Evolutionary conservation across 148 eudicot genomes (phyloP).

Genomic region (Heliosperma pusillum): DNA sequence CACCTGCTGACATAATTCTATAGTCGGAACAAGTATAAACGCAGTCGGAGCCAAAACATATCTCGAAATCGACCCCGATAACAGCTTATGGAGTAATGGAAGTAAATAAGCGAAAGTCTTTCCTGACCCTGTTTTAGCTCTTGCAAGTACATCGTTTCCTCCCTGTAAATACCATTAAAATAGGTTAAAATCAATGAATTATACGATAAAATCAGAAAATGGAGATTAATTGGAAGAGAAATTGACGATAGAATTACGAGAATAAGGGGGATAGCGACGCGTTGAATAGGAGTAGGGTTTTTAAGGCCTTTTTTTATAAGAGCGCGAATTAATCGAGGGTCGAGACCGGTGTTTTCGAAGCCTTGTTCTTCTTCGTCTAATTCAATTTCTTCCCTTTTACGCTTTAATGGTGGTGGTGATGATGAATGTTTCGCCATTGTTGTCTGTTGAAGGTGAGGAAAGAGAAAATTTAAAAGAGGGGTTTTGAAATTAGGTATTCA

Average conservation of each 20-base stretch:
- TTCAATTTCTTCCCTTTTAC: slow-evolving; percentile 25
- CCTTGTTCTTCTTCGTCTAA: slow-evolving; percentile 45
- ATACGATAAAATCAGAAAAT: too few species aligned
- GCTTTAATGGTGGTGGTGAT: neutral
- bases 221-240: neutral
- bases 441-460: too few species aligned
- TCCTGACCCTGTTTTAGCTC: slow-evolving; percentile 95
- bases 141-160: slow-evolving; percentile 92
- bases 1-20: slow-evolving; percentile 86
- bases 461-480: neutral
- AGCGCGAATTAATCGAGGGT: slow-evolving; percentile 75
- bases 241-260: slow-evolving; percentile 36
- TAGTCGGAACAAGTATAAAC: slow-evolving; percentile 72
- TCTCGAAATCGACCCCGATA: slow-evolving; percentile 37
- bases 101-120: slow-evolving; percentile 91
- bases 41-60: slow-evolving; percentile 50
- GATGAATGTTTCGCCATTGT: slow-evolving; percentile 27
- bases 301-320: slow-evolving; percentile 53
- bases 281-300: slow-evolving; percentile 80
- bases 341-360: slow-evolving; percentile 71
- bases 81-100: slow-evolving; percentile 83
- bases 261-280: slow-evolving; percentile 65
- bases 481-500: slow-evolving; percentile 22
- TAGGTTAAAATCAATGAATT: too few species aligned
- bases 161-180: slow-evolving; percentile 33